Evolutionary conservation across 2,329 filamentous ascomycete genomes (phyloP).

Genomic region (Colletotrichum tofieldiae): DNA sequence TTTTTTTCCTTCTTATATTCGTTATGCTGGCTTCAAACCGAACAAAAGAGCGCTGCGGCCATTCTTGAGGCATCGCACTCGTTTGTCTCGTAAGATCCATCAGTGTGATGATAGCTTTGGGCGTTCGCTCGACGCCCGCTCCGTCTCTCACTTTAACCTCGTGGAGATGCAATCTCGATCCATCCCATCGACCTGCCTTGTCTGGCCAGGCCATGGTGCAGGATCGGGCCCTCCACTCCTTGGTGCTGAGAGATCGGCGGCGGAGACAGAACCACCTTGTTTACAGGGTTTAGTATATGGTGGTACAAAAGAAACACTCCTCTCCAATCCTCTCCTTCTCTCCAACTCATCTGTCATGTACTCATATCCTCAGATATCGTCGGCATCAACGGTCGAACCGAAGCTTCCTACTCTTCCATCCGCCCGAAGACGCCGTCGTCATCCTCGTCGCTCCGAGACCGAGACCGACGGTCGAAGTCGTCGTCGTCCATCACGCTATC

Average conservation of each 20-base stretch:
- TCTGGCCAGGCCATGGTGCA: slow-evolving; percentile 36
- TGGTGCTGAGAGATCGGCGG: slow-evolving; percentile 76
- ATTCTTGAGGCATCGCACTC: slow-evolving; percentile 36
- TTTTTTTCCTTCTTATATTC: slow-evolving; percentile 37
- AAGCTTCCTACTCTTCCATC: slow-evolving; percentile 84
- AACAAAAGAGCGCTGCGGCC: slow-evolving; percentile 39
- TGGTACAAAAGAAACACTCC: slow-evolving; percentile 65
- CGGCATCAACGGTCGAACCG: slow-evolving; percentile 36
- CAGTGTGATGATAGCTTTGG: slow-evolving; percentile 53
- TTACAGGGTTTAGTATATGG: slow-evolving; percentile 59
- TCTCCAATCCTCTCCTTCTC: slow-evolving; percentile 47
- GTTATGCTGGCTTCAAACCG: slow-evolving; percentile 35
- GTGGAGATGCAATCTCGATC: slow-evolving; percentile 66
- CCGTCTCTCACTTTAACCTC: slow-evolving; percentile 81
- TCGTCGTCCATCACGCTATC: slow-evolving; percentile 77
- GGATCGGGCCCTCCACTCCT: slow-evolving; percentile 71
- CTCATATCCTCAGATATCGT: slow-evolving; percentile 43
- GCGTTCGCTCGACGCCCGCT: slow-evolving; percentile 75
- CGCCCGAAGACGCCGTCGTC: slow-evolving; percentile 96
- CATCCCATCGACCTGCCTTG: slow-evolving; percentile 32
- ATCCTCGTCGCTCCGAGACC: slow-evolving; percentile 85
- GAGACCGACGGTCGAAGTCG: slow-evolving; percentile 74
- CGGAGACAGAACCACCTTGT: slow-evolving; percentile 74
- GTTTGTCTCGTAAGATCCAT: slow-evolving; percentile 45
- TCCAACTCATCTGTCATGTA: slow-evolving; percentile 45